Base-by-base conservation (phyloP, 495 filamentous ascomycete genomes). In the Penicillium argentinense region DNA sequence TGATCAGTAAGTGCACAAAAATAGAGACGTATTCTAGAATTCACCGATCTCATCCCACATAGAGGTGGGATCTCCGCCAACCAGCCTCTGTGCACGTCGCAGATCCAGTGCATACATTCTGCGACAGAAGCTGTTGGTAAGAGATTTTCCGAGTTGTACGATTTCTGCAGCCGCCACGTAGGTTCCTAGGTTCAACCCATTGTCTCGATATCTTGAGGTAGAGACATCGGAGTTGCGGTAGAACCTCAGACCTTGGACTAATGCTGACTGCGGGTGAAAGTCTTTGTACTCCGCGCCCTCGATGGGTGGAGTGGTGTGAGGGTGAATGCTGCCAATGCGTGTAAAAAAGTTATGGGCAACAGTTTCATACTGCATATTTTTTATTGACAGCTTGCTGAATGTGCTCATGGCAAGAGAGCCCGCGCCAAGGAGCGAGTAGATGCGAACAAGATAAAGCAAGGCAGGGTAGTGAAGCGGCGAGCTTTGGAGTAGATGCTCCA, bases 381-480 rank as follows among this genome's bases (percentile, higher is more conserved):
- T 84, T 40, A 84, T 73, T 14, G 78, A 78, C 13, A 84, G 66
- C 29, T 70, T 75, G 43, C 69, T 68, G 48, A 83, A 83, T 5
- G 66, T 68, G 24, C 64, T 70, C 52, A 82, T 51, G 3, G 81
- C 80, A 9, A 77, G 66, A 4, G 76, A 77, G 12, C 71, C 72
- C 32, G 74, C 74, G 6, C 81, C 81, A 9, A 84, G 44, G 28
- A 73, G 63, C 23, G 77, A 64, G 50, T 81, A 81, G 22, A 81
- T 56, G 9, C 80, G 70, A 3, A 80, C 70, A 27, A 83, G 63
- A 18, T 81, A 62, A 24, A 84, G 63, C 13, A 81, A 53, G 4
- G 75, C 77, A 52, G 81, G 71, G 49, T 82, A 84, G 42, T 82
- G 82, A 55, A 81, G 74, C 27, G 73, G 76, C 4, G 77, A 81